Evolutionary conservation across 176 grass and related monocot species (phyloP), one percentile per base, ranked within the genome.

Genomic region (Lolium multiflorum): DNA sequence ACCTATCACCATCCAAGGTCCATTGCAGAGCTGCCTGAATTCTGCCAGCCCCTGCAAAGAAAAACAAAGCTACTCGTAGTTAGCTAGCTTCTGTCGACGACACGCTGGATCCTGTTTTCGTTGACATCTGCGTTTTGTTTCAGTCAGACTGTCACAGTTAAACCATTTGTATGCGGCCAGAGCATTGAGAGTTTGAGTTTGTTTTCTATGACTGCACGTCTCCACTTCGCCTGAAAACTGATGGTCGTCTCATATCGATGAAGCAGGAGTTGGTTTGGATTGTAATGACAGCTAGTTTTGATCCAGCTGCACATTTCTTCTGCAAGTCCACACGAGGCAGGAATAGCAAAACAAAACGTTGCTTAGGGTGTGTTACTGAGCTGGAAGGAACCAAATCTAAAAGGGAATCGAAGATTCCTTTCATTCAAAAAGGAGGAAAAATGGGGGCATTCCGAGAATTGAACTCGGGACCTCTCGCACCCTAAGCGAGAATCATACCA

Each of bases 401-500:
- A 52, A 5, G 13, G 0, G 50, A 52, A 52, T 5, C 21, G 3
- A 60, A 21, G 6, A 58, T 10, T 3, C 9, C 6, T 57, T 57
- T 3, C 0, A 52, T 2, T 2, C 0, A 57, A 18, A 2, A 6
- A 11, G 0, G 3, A 43, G 41, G 0, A 43, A 43, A 3, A 17
- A n/a, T 0, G 93, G 88, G 88, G 84, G 93, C 93, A 98, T 94
- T 98, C 93, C 90, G 90, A 92, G 93, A 98, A 96, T 98, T 95
- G 90, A 95, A 98, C 88, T 98, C 93, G 87, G 93, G 92, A 96
- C 92, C 73, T 76, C 73, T 96, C 81, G 92, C 93, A 96, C 92
- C 91, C 91, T 95, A 98, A 95, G 96, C 84, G 88, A 98, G 91
- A 95, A 95, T 98, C 91, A 98, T 98, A 89, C 93, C 90, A 94